Percentiles rank a stretch among this genome's conserved stretches.
Evolutionary conservation across 495 filamentous ascomycete genomes (phyloP).

Genomic region (Hypoxylon fuscum): DNA sequence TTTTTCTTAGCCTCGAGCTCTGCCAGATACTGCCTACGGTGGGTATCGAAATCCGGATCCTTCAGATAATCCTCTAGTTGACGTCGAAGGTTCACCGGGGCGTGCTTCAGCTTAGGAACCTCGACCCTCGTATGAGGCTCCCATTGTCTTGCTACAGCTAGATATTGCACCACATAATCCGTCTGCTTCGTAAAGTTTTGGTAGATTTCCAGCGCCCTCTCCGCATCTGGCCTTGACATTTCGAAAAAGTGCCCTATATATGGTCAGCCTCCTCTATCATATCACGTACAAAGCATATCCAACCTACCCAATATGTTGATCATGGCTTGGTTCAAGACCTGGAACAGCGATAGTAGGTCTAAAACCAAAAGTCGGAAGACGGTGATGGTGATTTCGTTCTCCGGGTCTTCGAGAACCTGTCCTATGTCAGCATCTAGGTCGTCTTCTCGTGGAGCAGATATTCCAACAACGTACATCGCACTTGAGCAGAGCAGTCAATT

Average conservation of each 20-base stretch:
- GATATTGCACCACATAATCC: constrained; percentile 88
- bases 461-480: constrained; percentile 76
- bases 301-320: constrained; percentile 92
- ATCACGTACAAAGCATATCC: not conserved
- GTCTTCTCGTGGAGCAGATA: not conserved
- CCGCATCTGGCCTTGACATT: constrained; percentile 93
- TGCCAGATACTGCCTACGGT: constrained; percentile 88
- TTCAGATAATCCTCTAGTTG: constrained; percentile 95
- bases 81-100: constrained; percentile 85
- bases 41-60: constrained; percentile 95
- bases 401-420: constrained; percentile 87
- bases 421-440: constrained; percentile 22
- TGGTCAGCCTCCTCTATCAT: constrained; percentile 24
- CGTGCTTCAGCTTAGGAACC: constrained; percentile 97
- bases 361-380: constrained; percentile 94
- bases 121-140: constrained; percentile 91
- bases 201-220: constrained; percentile 91
- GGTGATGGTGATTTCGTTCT: constrained; percentile 96
- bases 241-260: constrained; percentile 92
- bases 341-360: constrained; percentile 89
- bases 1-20: constrained; percentile 84
- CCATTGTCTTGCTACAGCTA: constrained; percentile 85
- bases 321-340: constrained; percentile 95
- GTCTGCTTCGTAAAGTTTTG: constrained; percentile 93
- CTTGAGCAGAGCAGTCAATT: constrained; percentile 84